These are phyloP conservation scores for Laetiporus sulphureus DNA, from an alignment of 1,284 basidiomycete species.

Conservation along the genomic window DNA sequence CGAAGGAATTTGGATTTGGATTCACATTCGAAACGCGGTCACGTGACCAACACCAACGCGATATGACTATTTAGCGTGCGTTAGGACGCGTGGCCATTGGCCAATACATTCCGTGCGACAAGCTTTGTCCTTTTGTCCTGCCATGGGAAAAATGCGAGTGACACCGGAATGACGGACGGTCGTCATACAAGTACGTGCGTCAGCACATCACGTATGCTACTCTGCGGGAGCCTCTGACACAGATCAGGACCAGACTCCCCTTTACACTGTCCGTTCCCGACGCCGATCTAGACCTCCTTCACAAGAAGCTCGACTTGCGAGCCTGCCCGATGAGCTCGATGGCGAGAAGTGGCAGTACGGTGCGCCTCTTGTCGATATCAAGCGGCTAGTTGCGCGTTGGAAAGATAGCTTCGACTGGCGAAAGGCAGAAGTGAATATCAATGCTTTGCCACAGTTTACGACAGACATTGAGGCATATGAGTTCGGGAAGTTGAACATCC, in stretches of 20 bases:
- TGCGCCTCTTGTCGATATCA: constrained; percentile 32
- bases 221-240: too few relatives aligned
- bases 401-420: constrained; percentile 37
- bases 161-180: too few relatives aligned
- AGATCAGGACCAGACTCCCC: background rate
- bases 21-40: too few relatives aligned
- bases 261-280: constrained; percentile 12
- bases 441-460: constrained; percentile 39
- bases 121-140: too few relatives aligned
- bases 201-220: too few relatives aligned
- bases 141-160: too few relatives aligned
- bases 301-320: constrained; percentile 15
- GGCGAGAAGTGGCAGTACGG: constrained; percentile 33
- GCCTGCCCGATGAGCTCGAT: constrained; percentile 38
- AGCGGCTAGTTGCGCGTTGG: constrained; percentile 34
- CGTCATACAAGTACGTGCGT: too few relatives aligned
- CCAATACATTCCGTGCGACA: too few relatives aligned
- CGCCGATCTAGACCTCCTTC: constrained; percentile 12
- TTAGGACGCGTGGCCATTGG: too few relatives aligned
- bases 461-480: constrained; percentile 31
- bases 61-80: too few relatives aligned
- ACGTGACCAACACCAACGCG: too few relatives aligned
- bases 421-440: constrained; percentile 31
- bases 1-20: too few relatives aligned
- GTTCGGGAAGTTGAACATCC: constrained; percentile 32